Conservation (phyloP, 1,284 basidiomycete genomes). For the Moesziomyces sp. region DNA sequence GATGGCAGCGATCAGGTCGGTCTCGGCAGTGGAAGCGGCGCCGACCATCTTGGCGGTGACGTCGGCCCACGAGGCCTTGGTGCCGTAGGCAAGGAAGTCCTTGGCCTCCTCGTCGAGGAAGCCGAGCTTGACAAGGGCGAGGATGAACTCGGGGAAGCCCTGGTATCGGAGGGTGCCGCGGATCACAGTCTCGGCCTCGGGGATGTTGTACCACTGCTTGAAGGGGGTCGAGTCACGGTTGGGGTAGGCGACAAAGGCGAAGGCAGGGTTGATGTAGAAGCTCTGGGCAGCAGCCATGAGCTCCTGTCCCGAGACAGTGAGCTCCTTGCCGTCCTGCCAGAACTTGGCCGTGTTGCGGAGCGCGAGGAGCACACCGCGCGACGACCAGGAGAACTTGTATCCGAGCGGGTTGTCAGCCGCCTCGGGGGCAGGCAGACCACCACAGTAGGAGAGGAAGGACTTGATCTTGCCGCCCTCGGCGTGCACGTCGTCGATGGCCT, state of each 20-base stretch:
- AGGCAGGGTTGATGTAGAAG: slow-evolving; percentile 94
- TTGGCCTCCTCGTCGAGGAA: slow-evolving; percentile 83
- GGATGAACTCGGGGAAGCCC: slow-evolving; percentile 97
- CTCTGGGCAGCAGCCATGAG: slow-evolving; percentile 76
- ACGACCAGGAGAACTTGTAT: slow-evolving; percentile 99
- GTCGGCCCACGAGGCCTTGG: slow-evolving; percentile 71
- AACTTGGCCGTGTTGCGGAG: slow-evolving; percentile 91
- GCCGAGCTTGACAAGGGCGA: slow-evolving; percentile 85
- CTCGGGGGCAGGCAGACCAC: slow-evolving; percentile 92
- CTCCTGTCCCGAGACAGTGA: slow-evolving; percentile 61
- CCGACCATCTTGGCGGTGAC: slow-evolving; percentile 83
- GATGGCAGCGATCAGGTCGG: slow-evolving; percentile 53
- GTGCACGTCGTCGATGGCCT: slow-evolving; percentile 94
- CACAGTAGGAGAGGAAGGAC: slow-evolving; percentile 94
- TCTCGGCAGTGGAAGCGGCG: slow-evolving; percentile 75
- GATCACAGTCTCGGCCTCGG: slow-evolving; percentile 90
- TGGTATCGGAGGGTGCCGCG: slow-evolving; percentile 96
- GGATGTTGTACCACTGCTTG: slow-evolving; percentile 85
- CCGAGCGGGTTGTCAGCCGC: slow-evolving; percentile 93
- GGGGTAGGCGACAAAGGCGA: slow-evolving; percentile 96
- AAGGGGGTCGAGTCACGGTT: slow-evolving; percentile 95
- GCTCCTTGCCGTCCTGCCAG: slow-evolving; percentile 61
- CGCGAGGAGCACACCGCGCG: slow-evolving; percentile 93
- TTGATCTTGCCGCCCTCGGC: slow-evolving; percentile 89
- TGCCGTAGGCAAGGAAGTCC: slow-evolving; percentile 73